A percentile compares a stretch with the other conserved stretches of the same genome.
These are phyloP conservation scores for Nigrospora oryzae DNA, from an alignment of 2,329 filamentous ascomycete species.

Conservation along the genomic window DNA sequence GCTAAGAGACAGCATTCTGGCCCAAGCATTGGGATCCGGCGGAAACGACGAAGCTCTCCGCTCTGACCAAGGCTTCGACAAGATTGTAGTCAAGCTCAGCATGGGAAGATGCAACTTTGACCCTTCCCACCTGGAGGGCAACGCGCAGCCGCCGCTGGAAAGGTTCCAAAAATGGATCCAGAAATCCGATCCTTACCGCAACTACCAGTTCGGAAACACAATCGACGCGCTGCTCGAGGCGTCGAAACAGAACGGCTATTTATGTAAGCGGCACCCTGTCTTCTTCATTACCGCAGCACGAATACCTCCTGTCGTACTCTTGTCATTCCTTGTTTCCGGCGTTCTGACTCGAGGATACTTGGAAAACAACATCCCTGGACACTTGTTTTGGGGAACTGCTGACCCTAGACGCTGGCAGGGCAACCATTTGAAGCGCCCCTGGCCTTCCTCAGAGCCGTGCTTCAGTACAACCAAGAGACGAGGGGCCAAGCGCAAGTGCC, in stretches of 20 bases:
- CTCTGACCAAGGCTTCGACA: not conserved
- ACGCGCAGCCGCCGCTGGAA: not conserved
- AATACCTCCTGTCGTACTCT: too few species aligned
- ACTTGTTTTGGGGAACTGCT: too few species aligned
- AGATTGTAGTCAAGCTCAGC: not conserved
- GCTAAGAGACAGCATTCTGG: not conserved
- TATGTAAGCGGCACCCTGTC: not conserved
- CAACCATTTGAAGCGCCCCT: constrained; percentile 6
- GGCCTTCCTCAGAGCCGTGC: constrained; percentile 6
- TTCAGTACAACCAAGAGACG: constrained; percentile 5
- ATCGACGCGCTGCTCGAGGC: not conserved
- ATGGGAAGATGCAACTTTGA: not conserved
- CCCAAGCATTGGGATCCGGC: not conserved
- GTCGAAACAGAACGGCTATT: not conserved
- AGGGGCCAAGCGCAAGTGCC: not conserved
- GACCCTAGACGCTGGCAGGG: not conserved
- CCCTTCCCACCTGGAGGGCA: not conserved
- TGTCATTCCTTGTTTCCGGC: too few species aligned
- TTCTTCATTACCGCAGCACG: too few species aligned
- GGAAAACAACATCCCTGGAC: too few species aligned
- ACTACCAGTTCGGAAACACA: not conserved
- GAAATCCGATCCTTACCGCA: not conserved
- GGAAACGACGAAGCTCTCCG: not conserved
- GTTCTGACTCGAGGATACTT: too few species aligned
- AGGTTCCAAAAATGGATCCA: not conserved